A percentile compares a stretch with the other conserved stretches of the same genome.
phyloP scores from a whole-genome alignment of 768 basidiomycete genomes.

The Trametes villosa region DNA sequence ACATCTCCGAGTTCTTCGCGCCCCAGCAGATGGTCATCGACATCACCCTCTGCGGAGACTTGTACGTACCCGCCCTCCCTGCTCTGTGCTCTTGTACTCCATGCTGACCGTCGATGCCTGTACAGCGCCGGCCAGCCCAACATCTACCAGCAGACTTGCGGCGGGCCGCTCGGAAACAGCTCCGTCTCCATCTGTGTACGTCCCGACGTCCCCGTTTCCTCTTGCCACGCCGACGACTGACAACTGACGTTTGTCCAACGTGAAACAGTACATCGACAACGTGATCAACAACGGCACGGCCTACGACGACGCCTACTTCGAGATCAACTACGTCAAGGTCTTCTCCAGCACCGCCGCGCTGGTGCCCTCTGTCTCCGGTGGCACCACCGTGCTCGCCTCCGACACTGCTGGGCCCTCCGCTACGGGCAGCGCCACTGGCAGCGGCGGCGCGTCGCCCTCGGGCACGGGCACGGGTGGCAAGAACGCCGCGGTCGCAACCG shows the following conservation, averaged over 20 bases:
- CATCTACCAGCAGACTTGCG: slow-evolving; percentile 51
- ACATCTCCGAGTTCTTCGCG: slow-evolving; percentile 49
- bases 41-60: slow-evolving; percentile 59
- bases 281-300: slow-evolving; percentile 50
- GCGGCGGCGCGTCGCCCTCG: background rate
- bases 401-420: slow-evolving; percentile 9
- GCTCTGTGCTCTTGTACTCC: background rate
- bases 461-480: background rate
- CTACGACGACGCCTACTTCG: slow-evolving; percentile 60
- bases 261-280: slow-evolving; percentile 52
- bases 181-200: slow-evolving; percentile 38
- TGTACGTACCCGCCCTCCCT: slow-evolving; percentile 35
- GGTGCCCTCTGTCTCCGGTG: slow-evolving; percentile 5
- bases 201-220: background rate
- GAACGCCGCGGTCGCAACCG: background rate
- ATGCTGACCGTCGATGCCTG: background rate
- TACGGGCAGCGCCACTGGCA: background rate
- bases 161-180: slow-evolving; percentile 34
- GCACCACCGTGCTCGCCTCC: slow-evolving; percentile 12
- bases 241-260: too few relatives aligned
- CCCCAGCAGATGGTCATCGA: slow-evolving; percentile 58
- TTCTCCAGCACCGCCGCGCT: slow-evolving; percentile 37
- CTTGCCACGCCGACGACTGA: too few relatives aligned
- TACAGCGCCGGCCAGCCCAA: slow-evolving; percentile 54
- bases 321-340: slow-evolving; percentile 61